phyloP scores from a whole-genome alignment of 2,329 filamentous ascomycete genomes.

The Trichophaea hybrida region DNA sequence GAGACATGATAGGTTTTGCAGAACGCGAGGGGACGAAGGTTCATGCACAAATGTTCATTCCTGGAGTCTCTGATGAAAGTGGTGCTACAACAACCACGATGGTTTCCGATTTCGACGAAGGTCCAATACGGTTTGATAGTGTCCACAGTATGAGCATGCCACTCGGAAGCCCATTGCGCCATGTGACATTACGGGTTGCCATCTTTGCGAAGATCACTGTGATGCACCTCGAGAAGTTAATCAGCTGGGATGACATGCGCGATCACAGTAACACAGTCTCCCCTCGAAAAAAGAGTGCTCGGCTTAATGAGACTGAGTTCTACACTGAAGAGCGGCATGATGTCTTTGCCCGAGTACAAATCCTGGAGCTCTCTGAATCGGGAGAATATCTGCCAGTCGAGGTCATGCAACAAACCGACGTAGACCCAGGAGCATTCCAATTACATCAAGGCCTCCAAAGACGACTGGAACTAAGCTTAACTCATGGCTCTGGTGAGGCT shows the following conservation, averaged over 20 bases:
- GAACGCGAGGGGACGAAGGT: constrained; percentile 92
- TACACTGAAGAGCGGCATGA: constrained; percentile 89
- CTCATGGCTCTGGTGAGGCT: constrained; percentile 75
- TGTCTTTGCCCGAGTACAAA: constrained; percentile 71
- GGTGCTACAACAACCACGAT: constrained; percentile 91
- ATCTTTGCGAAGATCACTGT: constrained; percentile 81
- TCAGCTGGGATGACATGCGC: constrained; percentile 98
- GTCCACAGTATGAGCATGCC: constrained; percentile 96
- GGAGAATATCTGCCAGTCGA: constrained; percentile 88
- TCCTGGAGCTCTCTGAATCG: constrained; percentile 80
- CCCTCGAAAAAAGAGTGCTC: constrained; percentile 43
- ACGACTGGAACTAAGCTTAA: constrained; percentile 73
- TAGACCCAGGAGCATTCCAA: constrained; percentile 84
- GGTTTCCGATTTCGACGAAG: constrained; percentile 86
- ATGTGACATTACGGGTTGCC: constrained; percentile 65
- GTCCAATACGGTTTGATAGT: constrained; percentile 84
- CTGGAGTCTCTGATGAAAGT: constrained; percentile 74
- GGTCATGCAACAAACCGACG: constrained; percentile 68
- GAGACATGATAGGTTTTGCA: constrained; percentile 84
- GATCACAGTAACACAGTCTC: constrained; percentile 47
- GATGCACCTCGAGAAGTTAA: constrained; percentile 91
- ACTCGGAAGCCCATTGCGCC: constrained; percentile 52
- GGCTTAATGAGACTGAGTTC: constrained; percentile 83
- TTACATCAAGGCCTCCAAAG: constrained; percentile 89
- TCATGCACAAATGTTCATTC: constrained; percentile 91